Conservation (phyloP, 2,329 filamentous ascomycete genomes). For the Hyphodiscus sp. region DNA sequence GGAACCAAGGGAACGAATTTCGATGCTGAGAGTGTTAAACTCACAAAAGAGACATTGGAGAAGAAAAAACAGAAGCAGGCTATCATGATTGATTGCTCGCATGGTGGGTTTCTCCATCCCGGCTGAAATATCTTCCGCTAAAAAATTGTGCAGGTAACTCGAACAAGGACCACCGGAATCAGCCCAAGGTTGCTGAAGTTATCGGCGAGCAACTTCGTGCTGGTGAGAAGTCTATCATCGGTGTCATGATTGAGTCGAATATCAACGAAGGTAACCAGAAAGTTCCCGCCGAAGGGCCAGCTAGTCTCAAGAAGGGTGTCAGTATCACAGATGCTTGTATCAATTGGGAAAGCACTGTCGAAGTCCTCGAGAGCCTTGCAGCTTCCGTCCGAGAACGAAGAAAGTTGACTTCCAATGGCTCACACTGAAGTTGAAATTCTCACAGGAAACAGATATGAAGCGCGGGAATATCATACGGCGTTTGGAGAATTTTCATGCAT, state of each 20-base stretch:
- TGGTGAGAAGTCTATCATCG: constrained; percentile 83
- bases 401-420: constrained; percentile 19
- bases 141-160: constrained; percentile 65
- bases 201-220: constrained; percentile 80
- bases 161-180: constrained; percentile 94
- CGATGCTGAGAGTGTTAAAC: constrained; percentile 75
- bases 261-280: constrained; percentile 90
- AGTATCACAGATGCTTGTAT: constrained; percentile 97
- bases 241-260: constrained; percentile 98
- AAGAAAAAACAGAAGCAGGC: constrained; percentile 82
- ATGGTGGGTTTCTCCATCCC: constrained; percentile 53
- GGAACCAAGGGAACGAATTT: constrained; percentile 92
- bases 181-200: constrained; percentile 81
- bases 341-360: constrained; percentile 79
- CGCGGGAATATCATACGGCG: constrained; percentile 9
- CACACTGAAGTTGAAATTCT: background rate
- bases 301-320: constrained; percentile 77
- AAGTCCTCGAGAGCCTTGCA: constrained; percentile 77
- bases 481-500: constrained; percentile 9
- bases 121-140: constrained; percentile 1
- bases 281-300: constrained; percentile 74
- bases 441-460: background rate
- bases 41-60: constrained; percentile 67
- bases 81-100: constrained; percentile 98
- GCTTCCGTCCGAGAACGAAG: constrained; percentile 74